Base-by-base conservation (phyloP, 176 grass and related monocot genomes). In the Eragrostis nindensis region DNA sequence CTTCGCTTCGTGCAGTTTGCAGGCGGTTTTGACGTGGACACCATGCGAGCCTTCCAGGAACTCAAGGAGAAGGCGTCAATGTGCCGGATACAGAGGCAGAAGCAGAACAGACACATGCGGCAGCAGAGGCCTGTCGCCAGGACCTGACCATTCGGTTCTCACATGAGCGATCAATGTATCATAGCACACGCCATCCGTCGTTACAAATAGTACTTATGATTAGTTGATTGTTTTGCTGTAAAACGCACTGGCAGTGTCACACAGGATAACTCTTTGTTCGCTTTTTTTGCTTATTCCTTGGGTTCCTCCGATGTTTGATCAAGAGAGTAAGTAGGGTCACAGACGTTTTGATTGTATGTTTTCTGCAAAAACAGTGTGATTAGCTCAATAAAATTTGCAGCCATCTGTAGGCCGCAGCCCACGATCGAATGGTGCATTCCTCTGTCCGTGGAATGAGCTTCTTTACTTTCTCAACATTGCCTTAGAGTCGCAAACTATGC, bases 1-100 rank as follows among this genome's bases (percentile, higher is more conserved):
- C 15, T 4, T 74, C 55, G 9, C 14, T 83, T 46, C 41, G 1
- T 38, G 46, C 90, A 99, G 97, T 99, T 99, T 85, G 97, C 97
- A 4, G 91, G 85, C 19, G 97, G 97, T 21, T 99, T 99, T 47
- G 97, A 99, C 26, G 89, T 86, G 16, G 97, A 96, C 68, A 99
- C 97, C 10, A 99, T 99, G 97, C 80, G 97, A 30, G 93, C 92
- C 14, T 99, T 99, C 46, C 97, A 99, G 26, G 93, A 96, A 76
- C 92, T 99, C 14, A 99, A 99, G 83, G 85, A 99, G 80, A 93
- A 99, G 83, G 97, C 93, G 5, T 91, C 87, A 15, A 76, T 87
- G 73, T 95, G 92, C 84, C 80, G 49, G 67, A 26, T 86, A 25
- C 91, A 92, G 38, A 57, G 80, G 74, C 85, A 92, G 55, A 75